Conservation (phyloP, 2,329 filamentous ascomycete species). For the Golovinomyces cichoracearum region DNA sequence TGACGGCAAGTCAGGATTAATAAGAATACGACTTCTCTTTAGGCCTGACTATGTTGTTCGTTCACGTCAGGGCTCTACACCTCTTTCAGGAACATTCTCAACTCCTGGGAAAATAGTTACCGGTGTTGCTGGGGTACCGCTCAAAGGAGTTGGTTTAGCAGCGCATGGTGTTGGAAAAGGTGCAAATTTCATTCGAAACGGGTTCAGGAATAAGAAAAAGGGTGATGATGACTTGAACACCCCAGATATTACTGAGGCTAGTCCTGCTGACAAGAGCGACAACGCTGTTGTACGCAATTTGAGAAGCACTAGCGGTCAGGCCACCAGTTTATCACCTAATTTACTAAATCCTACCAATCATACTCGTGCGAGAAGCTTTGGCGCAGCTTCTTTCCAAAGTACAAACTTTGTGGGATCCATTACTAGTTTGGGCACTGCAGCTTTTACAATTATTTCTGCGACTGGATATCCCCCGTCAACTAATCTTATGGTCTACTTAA, state of each 20-base stretch:
- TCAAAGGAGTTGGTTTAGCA: constrained; percentile 66
- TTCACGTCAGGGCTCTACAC: constrained; percentile 67
- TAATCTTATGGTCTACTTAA: constrained; percentile 54
- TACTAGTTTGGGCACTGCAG: constrained; percentile 45
- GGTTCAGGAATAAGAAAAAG: constrained; percentile 49
- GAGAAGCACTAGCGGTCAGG: constrained; percentile 2
- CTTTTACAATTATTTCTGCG: constrained; percentile 56
- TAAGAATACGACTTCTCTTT: constrained; percentile 71
- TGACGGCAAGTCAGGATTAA: constrained; percentile 67
- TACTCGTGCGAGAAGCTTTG: constrained; percentile 29
- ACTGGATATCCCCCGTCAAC: constrained; percentile 49
- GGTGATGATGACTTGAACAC: constrained; percentile 23
- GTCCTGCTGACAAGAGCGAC: constrained; percentile 22
- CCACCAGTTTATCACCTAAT: constrained; percentile 10
- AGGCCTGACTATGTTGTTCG: constrained; percentile 76
- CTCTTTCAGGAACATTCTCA: constrained; percentile 75
- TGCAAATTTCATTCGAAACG: constrained; percentile 69
- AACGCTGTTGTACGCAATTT: constrained; percentile 4
- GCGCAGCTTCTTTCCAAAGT: constrained; percentile 40
- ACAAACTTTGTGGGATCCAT: constrained; percentile 26
- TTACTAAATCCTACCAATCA: constrained; percentile 7
- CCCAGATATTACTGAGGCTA: constrained; percentile 14
- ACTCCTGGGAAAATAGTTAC: constrained; percentile 69
- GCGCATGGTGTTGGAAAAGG: constrained; percentile 48
- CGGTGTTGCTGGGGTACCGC: constrained; percentile 57